These are phyloP conservation scores for Entomortierella parvispora DNA, from an alignment of 192 early-diverging fungal species.

Conservation along the genomic window DNA sequence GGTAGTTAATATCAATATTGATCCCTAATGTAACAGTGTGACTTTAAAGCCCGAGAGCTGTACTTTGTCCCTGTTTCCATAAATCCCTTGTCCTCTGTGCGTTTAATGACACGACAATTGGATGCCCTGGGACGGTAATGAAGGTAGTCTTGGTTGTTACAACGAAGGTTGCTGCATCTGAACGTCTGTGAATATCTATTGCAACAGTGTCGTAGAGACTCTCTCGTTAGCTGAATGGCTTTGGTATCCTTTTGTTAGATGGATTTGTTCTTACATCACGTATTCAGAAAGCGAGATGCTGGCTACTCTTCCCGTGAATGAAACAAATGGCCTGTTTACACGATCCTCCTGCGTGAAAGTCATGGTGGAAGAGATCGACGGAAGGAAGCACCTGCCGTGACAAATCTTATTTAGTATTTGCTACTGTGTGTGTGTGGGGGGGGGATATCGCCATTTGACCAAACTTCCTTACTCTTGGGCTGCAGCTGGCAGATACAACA, in stretches of 20 bases:
- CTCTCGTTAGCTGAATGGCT: too few species aligned
- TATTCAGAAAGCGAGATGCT: conserved; percentile 18
- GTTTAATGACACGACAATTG: conserved; percentile 40
- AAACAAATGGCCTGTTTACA: conserved; percentile 8
- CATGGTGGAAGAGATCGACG: conserved; percentile 1
- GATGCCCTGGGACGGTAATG: conserved; percentile 22
- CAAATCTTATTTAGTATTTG: background rate
- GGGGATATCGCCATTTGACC: background rate
- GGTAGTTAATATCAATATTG: background rate
- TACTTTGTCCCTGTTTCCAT: conserved; percentile 51
- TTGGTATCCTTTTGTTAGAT: background rate
- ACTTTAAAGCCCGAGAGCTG: background rate
- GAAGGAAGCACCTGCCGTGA: conserved; percentile 16
- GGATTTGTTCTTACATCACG: conserved; percentile 21
- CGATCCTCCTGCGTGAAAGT: conserved; percentile 12
- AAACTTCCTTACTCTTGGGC: conserved; percentile 13
- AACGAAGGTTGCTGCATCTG: conserved; percentile 32
- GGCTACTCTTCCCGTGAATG: conserved; percentile 13
- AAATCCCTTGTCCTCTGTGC: conserved; percentile 37
- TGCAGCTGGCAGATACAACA: conserved; percentile 16
- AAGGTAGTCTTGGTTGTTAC: conserved; percentile 49
- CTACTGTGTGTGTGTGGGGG: background rate
- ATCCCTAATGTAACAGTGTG: background rate
- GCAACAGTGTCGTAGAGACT: too few species aligned
- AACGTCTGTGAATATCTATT: conserved; percentile 50